Evolutionary conservation across 2,329 filamentous ascomycete species (phyloP), one percentile per base, ranked within the genome.

Genomic region (Calonectria ilicicola): DNA sequence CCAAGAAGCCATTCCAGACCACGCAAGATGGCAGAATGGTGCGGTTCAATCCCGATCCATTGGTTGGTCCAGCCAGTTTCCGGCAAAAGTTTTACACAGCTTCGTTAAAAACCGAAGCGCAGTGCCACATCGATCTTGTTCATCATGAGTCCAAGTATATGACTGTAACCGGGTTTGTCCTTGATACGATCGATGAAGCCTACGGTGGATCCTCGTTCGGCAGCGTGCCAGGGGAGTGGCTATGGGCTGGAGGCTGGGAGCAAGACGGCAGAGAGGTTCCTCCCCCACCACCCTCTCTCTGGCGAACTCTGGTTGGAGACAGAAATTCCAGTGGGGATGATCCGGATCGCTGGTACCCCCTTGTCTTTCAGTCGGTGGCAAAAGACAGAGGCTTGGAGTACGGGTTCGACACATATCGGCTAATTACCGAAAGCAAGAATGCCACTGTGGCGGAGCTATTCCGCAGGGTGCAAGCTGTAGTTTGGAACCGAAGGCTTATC

Each of bases 311-410:
- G 14, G 35, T 60, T 15, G 21, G 32, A 1, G 53, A 60, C 21
- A 23, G 53, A 23, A 60, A 40, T 32, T 26, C 53, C 2, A 27
- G 3, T 10, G 53, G 32, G 21, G 32, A 60, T 35, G 53, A 60
- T 38, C 53, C 53, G 21, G 53, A 26, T 23, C 32, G 53, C 2
- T 58, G 53, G 53, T 58, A 38, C 53, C 53, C 32, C 17, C 53
- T 58, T n/a, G 53, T 58, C 10, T 58, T 58, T n/a, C 53, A 58
- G 53, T 58, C 53, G n/a, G 53, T 58, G n/a, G 53, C 53, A 15
- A 60, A 26, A n/a, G 53, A 60, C 32, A 23, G 32, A 8, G 53
- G 53, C 2, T 35, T 42, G n/a, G 21, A 26, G 19, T 60, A 40
- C 32, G 53, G 32, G n/a, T 60, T 60, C 32, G n/a, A 40, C 53